Percentiles rank a stretch among this genome's conserved stretches.
Evolutionary conservation across 345 rosid species (phyloP).

Genomic region (Eutrema yunnanense): DNA sequence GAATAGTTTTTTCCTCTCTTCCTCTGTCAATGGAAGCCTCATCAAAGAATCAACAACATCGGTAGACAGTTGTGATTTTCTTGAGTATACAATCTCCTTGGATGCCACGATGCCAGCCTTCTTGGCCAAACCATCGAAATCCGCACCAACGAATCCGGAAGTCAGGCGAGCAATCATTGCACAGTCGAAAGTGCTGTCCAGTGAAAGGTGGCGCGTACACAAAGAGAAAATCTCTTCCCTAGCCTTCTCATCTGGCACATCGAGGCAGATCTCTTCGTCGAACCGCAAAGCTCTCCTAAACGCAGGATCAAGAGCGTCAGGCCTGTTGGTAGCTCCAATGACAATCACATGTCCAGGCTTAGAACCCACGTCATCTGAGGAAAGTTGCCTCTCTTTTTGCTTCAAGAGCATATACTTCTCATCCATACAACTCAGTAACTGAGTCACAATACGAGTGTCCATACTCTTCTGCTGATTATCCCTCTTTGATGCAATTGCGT

Average conservation of each 20-base stretch:
- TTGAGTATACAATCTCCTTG: conserved; percentile 35
- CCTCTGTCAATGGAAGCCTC: conserved; percentile 18
- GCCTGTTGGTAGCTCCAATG: conserved; percentile 69
- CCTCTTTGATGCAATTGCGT: conserved; percentile 61
- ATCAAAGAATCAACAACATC: conserved; percentile 29
- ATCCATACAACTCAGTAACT: conserved; percentile 72
- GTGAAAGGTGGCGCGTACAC: conserved; percentile 33
- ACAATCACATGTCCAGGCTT: conserved; percentile 52
- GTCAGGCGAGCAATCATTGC: conserved; percentile 50
- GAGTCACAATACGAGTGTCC: conserved; percentile 61
- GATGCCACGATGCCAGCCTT: conserved; percentile 53
- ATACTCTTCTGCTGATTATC: conserved; percentile 54
- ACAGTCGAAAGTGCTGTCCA: conserved; percentile 39
- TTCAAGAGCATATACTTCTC: conserved; percentile 25
- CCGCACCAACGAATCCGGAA: conserved; percentile 73
- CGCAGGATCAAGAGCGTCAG: conserved; percentile 61
- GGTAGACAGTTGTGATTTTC: conserved; percentile 30
- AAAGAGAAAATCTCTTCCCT: conserved; percentile 55
- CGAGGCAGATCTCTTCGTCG: conserved; percentile 49
- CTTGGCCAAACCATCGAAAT: conserved; percentile 44
- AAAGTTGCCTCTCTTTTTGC: neutral
- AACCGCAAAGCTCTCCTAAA: conserved; percentile 64
- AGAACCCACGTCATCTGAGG: conserved; percentile 18
- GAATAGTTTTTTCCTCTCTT: conserved; percentile 46
- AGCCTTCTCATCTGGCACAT: conserved; percentile 56